These are phyloP conservation scores for Prunus fruticosa DNA, from an alignment of 306 rosid genomes.

Conservation along the genomic window DNA sequence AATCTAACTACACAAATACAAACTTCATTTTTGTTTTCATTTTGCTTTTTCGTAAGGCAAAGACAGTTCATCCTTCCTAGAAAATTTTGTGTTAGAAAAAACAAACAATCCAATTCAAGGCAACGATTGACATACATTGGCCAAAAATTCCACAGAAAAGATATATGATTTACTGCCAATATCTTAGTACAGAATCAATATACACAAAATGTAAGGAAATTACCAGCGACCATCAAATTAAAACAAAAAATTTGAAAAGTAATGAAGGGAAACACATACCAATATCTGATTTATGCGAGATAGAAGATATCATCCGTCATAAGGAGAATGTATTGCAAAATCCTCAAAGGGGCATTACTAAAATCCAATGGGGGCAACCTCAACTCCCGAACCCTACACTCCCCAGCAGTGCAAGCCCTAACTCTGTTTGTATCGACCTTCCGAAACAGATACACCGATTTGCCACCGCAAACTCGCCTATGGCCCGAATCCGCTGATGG, in stretches of 20 bases:
- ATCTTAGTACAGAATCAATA: not conserved
- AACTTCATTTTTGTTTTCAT: not conserved
- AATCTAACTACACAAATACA: not conserved
- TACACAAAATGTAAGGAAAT: not conserved
- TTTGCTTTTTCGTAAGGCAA: not conserved
- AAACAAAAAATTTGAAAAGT: not conserved
- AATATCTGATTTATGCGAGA: slow-evolving; percentile 18
- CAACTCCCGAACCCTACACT: slow-evolving; percentile 52
- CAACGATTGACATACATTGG: not conserved
- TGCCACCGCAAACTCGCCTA: slow-evolving; percentile 21
- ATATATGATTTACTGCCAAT: not conserved
- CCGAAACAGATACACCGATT: slow-evolving; percentile 46
- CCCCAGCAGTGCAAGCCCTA: slow-evolving; percentile 33
- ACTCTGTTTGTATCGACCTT: slow-evolving; percentile 54
- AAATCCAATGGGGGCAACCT: slow-evolving; percentile 65
- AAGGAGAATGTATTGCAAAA: slow-evolving; percentile 73
- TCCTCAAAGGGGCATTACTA: slow-evolving; percentile 61
- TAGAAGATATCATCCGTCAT: slow-evolving; percentile 59
- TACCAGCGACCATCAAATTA: not conserved
- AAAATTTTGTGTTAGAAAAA: not conserved
- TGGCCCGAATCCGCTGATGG: slow-evolving; percentile 25
- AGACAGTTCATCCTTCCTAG: not conserved
- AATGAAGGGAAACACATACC: slow-evolving; percentile 19
- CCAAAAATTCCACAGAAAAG: not conserved
- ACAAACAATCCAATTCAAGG: not conserved